phyloP scores from a whole-genome alignment of 208 protist genomes.

The Leptomonas pyrrhocoris region DNA sequence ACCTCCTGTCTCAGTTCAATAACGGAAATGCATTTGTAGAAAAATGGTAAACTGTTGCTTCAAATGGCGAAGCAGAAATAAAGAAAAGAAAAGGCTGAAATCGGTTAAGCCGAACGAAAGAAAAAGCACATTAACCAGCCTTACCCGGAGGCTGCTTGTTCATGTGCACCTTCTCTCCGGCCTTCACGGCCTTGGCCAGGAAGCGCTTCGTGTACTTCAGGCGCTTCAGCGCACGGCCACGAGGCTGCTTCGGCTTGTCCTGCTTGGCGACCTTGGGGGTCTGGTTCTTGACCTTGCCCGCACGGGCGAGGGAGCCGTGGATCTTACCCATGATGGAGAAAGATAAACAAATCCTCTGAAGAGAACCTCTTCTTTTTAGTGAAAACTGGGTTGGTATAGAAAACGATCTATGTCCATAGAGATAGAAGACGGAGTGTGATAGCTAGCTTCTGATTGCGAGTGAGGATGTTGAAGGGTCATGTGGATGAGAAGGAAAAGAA shows the following conservation, averaged over 20 bases:
- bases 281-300: slow-evolving; percentile 98
- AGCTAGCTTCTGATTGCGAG: not conserved
- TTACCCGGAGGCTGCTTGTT: slow-evolving; percentile 93
- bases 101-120: too few species aligned
- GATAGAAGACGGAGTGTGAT: not conserved
- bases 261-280: slow-evolving; percentile 96
- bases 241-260: slow-evolving; percentile 95
- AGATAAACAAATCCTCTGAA: slow-evolving; percentile 6
- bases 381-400: not conserved
- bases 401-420: not conserved
- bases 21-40: slow-evolving; percentile 3
- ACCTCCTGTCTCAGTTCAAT: slow-evolving; percentile 3
- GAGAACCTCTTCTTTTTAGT: not conserved
- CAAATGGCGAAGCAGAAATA: too few species aligned
- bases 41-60: slow-evolving; percentile 29
- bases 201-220: slow-evolving; percentile 98
- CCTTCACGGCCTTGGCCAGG: slow-evolving; percentile 92
- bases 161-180: slow-evolving; percentile 93
- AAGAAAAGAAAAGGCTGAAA: slow-evolving; percentile 32
- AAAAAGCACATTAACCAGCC: slow-evolving; percentile 91
- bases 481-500: not conserved
- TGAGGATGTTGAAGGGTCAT: not conserved
- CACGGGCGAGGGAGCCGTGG: slow-evolving; percentile 98
- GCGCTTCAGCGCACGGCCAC: slow-evolving; percentile 97
- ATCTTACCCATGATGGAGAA: slow-evolving; percentile 95